A percentile compares a stretch with the other conserved stretches of the same genome.
phyloP scores from a whole-genome alignment of 768 basidiomycete genomes.

The Trametopsis cervina region DNA sequence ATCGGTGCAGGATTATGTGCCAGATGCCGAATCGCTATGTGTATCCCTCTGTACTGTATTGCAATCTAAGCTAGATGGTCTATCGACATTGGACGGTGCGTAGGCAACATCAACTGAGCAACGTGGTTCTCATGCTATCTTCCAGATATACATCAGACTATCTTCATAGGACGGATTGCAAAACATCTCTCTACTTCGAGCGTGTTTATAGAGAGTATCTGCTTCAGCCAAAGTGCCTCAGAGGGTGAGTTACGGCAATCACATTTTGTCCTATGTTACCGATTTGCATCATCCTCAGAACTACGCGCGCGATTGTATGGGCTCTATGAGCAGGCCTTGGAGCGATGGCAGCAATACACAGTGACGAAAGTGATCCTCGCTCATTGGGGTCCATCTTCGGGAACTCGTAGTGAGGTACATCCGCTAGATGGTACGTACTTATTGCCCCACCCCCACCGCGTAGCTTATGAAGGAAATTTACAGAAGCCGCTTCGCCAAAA shows the following conservation, averaged over 20 bases:
- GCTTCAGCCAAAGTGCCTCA: slow-evolving; percentile 30
- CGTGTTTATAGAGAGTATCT: slow-evolving; percentile 37
- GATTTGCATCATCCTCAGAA: slow-evolving; percentile 27
- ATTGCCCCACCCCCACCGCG: no score
- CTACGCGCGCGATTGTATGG: slow-evolving; percentile 37
- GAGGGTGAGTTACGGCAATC: slow-evolving; percentile 32
- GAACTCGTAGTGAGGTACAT: not conserved
- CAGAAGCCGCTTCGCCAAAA: not conserved
- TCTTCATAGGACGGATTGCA: slow-evolving; percentile 44
- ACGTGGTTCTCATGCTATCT: slow-evolving; percentile 3
- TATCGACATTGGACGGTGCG: no score
- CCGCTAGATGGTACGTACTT: not conserved
- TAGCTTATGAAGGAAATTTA: no score
- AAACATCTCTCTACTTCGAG: slow-evolving; percentile 41
- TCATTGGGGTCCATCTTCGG: not conserved
- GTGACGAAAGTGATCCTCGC: slow-evolving; percentile 17
- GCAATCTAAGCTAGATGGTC: slow-evolving; percentile 28
- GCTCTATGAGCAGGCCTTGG: slow-evolving; percentile 40
- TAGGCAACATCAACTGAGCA: no score
- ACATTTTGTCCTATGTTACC: not conserved
- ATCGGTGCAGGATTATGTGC: slow-evolving; percentile 40
- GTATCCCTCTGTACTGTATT: slow-evolving; percentile 35
- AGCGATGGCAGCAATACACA: slow-evolving; percentile 46
- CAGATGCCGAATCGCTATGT: slow-evolving; percentile 44
- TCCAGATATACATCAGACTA: slow-evolving; percentile 18